Percentiles rank a stretch among this genome's conserved stretches.
Evolutionary conservation across 2,329 filamentous ascomycete species (phyloP).

Genomic region (Monosporascus cannonballus): DNA sequence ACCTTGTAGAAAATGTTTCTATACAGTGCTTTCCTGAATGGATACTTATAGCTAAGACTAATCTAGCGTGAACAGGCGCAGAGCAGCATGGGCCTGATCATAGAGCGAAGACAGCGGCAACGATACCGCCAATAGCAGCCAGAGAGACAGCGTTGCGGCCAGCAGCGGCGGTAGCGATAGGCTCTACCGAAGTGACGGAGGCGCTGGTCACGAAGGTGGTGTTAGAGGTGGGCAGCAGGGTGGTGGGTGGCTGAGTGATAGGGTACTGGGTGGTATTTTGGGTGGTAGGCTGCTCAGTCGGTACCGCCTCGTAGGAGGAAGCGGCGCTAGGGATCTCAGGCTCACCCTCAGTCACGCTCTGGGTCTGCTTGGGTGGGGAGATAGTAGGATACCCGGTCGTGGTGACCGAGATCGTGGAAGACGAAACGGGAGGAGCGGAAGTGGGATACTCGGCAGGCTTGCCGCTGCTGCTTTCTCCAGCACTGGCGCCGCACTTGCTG

Average conservation of each 20-base stretch:
- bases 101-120: constrained; percentile 36
- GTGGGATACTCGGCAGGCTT: background rate
- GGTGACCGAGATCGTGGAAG: too few species aligned
- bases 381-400: too few species aligned
- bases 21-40: too few species aligned
- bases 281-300: too few species aligned
- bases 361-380: too few species aligned
- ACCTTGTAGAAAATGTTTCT: too few species aligned
- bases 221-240: constrained; percentile 5
- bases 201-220: constrained; percentile 18
- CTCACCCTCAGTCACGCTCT: too few species aligned
- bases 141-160: constrained; percentile 30
- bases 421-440: too few species aligned
- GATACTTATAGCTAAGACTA: too few species aligned
- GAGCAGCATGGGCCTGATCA: constrained; percentile 23
- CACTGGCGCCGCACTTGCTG: constrained; percentile 12
- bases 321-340: too few species aligned
- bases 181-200: constrained; percentile 12
- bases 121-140: constrained; percentile 33
- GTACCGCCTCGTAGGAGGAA: too few species aligned
- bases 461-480: background rate
- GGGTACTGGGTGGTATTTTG: background rate
- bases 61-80: background rate
- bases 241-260: too few species aligned
- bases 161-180: constrained; percentile 22